Conservation (phyloP, 2,329 filamentous ascomycete species). For the Thelonectria discophora region DNA sequence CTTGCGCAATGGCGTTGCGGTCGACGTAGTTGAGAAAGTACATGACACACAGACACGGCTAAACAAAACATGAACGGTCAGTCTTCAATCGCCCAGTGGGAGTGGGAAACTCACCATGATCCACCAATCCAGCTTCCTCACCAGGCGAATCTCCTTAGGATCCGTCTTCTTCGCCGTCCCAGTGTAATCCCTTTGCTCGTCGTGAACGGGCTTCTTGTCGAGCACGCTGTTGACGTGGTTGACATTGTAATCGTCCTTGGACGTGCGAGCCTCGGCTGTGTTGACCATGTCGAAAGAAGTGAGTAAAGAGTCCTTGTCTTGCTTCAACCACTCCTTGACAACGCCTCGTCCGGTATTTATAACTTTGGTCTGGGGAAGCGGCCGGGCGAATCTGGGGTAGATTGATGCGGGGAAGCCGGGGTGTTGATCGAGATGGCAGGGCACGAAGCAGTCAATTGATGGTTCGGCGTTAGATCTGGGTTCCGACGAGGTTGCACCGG, state of each 20-base stretch:
- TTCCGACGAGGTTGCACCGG: slow-evolving; percentile 17
- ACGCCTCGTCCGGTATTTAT: slow-evolving; percentile 4
- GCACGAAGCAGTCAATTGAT: slow-evolving; percentile 11
- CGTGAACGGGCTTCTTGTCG: background rate
- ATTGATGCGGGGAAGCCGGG: slow-evolving; percentile 27
- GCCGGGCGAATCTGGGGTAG: slow-evolving; percentile 26
- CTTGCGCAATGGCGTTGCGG: slow-evolving; percentile 66
- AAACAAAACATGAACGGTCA: background rate
- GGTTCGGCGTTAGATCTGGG: slow-evolving; percentile 31
- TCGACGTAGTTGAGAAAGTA: slow-evolving; percentile 57
- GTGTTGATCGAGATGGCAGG: slow-evolving; percentile 25
- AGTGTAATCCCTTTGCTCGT: slow-evolving; percentile 21
- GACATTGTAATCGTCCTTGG: background rate
- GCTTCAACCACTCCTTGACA: background rate
- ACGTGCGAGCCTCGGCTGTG: background rate
- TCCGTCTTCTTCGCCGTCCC: slow-evolving; percentile 36
- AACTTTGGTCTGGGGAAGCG: slow-evolving; percentile 15
- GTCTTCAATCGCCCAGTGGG: background rate
- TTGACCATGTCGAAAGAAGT: background rate
- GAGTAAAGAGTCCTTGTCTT: background rate
- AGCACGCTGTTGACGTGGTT: slow-evolving; percentile 4
- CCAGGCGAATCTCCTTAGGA: slow-evolving; percentile 25
- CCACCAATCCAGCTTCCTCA: slow-evolving; percentile 22
- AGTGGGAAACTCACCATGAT: slow-evolving; percentile 13
- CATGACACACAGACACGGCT: slow-evolving; percentile 51